phyloP scores from a whole-genome alignment of 2,329 filamentous ascomycete species.

The Passalora sequoiae region DNA sequence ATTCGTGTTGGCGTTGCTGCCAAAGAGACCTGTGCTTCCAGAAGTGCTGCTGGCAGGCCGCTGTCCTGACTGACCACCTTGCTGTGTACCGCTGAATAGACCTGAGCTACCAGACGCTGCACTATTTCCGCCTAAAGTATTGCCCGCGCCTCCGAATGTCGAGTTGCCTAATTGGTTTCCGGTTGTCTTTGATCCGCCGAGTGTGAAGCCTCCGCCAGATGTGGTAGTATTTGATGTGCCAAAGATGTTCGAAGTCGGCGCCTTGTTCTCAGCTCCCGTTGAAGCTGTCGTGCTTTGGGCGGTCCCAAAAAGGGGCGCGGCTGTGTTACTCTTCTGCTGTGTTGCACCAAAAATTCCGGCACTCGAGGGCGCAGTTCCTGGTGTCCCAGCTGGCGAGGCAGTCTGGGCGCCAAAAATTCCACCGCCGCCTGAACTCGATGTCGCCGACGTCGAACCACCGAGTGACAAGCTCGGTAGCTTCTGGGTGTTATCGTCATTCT shows the following conservation, averaged over 20 bases:
- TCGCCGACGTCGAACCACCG: background rate
- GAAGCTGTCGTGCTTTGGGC: constrained; percentile 4
- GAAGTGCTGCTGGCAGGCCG: background rate
- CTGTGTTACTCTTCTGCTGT: constrained; percentile 1
- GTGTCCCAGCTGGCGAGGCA: background rate
- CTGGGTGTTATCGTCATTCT: constrained; percentile 1
- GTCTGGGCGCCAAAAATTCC: constrained; percentile 12
- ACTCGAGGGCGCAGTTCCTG: constrained; percentile 1
- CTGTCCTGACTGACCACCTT: background rate
- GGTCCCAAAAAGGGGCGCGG: background rate
- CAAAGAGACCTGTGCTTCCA: background rate
- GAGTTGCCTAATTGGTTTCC: background rate
- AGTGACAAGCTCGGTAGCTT: background rate
- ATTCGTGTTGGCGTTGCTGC: background rate
- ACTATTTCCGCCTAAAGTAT: background rate
- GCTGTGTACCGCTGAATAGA: background rate
- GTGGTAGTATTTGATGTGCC: constrained; percentile 4
- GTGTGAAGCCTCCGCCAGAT: constrained; percentile 4
- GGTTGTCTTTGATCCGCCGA: background rate
- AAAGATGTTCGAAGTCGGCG: background rate
- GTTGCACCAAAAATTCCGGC: constrained; percentile 14
- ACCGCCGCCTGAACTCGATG: constrained; percentile 4
- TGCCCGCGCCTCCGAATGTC: background rate
- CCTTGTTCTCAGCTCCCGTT: constrained; percentile 7
- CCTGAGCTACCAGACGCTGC: background rate